A percentile compares a stretch with the other conserved stretches of the same genome.
These are phyloP conservation scores for Paraurostyla sp. DNA, from an alignment of 73 alveolate species.

Conservation along the genomic window DNA sequence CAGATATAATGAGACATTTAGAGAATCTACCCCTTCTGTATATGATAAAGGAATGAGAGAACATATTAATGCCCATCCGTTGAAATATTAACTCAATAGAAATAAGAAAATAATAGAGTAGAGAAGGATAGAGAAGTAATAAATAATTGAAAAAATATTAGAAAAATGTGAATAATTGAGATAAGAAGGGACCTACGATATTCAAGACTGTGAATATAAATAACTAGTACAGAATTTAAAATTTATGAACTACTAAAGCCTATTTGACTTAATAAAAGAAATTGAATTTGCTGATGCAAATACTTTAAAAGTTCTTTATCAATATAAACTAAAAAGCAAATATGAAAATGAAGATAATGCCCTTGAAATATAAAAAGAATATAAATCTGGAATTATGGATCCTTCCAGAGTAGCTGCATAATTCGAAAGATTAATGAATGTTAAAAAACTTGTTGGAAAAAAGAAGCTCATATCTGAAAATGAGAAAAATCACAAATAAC, in stretches of 20 bases:
- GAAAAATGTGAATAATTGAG: neutral
- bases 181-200: neutral
- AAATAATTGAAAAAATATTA: neutral
- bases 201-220: neutral
- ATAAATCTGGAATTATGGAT: slow-evolving; percentile 62
- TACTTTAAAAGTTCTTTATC: slow-evolving; percentile 30
- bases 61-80: neutral
- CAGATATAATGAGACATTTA: neutral
- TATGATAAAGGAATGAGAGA: neutral
- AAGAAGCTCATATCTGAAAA: slow-evolving; percentile 26
- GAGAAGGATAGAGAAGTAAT: neutral
- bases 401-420: slow-evolving; percentile 69
- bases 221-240: neutral
- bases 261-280: slow-evolving; percentile 17
- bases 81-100: neutral
- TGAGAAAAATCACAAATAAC: slow-evolving; percentile 26
- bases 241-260: neutral
- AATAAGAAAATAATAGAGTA: neutral
- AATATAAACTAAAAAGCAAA: slow-evolving; percentile 2
- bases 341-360: slow-evolving; percentile 48
- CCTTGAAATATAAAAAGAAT: slow-evolving; percentile 53
- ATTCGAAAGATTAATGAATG: slow-evolving; percentile 55
- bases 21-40: neutral
- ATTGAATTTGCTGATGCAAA: slow-evolving; percentile 30
- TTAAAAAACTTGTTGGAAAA: slow-evolving; percentile 65